Conservation (phyloP, 2,329 filamentous ascomycete species). For the Dothideomycetidae sp. region DNA sequence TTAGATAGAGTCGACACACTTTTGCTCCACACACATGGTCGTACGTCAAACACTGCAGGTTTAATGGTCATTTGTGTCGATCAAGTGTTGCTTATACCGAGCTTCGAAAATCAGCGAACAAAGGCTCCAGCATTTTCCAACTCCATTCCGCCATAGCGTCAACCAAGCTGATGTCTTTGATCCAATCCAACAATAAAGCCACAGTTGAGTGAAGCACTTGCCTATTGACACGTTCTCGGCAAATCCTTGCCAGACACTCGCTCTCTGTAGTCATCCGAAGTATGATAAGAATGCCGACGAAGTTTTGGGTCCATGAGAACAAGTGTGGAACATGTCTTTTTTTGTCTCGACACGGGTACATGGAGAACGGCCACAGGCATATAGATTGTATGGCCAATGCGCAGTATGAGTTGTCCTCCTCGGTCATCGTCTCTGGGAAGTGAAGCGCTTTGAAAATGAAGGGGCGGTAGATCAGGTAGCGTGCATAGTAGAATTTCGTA, state of each 20-base stretch:
- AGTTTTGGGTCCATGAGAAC: constrained; percentile 49
- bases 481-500: constrained; percentile 45
- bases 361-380: constrained; percentile 46
- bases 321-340: constrained; percentile 45
- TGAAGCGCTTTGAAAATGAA: constrained; percentile 48
- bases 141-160: constrained; percentile 44
- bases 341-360: constrained; percentile 42
- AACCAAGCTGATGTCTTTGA: constrained; percentile 41
- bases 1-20: no score
- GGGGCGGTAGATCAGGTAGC: constrained; percentile 43
- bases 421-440: constrained; percentile 38
- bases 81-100: no score
- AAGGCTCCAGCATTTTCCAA: constrained; percentile 36
- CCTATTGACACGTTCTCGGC: constrained; percentile 33
- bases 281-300: constrained; percentile 44
- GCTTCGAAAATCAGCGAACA: constrained; percentile 25
- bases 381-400: constrained; percentile 43
- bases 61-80: no score
- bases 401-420: constrained; percentile 41
- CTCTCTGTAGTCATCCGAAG: constrained; percentile 41
- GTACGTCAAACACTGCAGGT: no score
- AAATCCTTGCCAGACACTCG: constrained; percentile 36
- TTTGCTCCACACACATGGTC: no score
- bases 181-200: constrained; percentile 43
- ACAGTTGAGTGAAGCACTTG: constrained; percentile 38